These are phyloP conservation scores for Ehretia macrophylla DNA, from an alignment of 257 asterid genomes.

Conservation along the genomic window DNA sequence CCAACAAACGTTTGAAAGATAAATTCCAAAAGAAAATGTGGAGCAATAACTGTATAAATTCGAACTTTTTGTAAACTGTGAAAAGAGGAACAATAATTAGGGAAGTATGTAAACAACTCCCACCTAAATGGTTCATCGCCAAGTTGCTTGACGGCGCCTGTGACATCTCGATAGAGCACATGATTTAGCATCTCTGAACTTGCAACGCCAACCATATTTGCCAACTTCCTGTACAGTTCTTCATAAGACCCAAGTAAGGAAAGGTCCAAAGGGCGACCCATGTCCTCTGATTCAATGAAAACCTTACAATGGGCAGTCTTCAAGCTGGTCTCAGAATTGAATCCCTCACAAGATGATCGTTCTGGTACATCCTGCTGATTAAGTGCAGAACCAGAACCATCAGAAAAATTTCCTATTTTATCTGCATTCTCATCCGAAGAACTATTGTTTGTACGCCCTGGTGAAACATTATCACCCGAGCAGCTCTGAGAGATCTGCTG, in stretches of 20 bases:
- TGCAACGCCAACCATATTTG: constrained; percentile 51
- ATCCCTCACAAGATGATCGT: constrained; percentile 34
- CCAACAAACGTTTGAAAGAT: neutral
- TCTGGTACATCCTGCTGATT: constrained; percentile 34
- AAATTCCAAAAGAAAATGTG: neutral
- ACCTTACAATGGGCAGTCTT: constrained; percentile 73
- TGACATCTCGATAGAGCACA: constrained; percentile 47
- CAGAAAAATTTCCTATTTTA: constrained; percentile 40
- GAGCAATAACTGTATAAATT: neutral
- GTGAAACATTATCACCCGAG: constrained; percentile 45
- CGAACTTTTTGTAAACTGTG: neutral
- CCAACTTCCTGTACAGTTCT: constrained; percentile 50
- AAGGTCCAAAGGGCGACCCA: constrained; percentile 77
- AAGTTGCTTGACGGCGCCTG: constrained; percentile 50
- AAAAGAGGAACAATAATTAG: neutral
- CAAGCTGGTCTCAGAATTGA: constrained; percentile 34
- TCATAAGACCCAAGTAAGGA: constrained; percentile 61
- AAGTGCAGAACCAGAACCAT: constrained; percentile 42
- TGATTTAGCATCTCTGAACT: constrained; percentile 48
- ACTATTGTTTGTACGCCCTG: constrained; percentile 35
- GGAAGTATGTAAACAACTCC: constrained; percentile 3
- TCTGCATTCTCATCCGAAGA: constrained; percentile 46
- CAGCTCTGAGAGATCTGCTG: constrained; percentile 50
- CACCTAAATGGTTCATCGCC: constrained; percentile 72
- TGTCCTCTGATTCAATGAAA: constrained; percentile 76